Evolutionary conservation across 768 basidiomycete genomes (phyloP), one percentile per base, ranked within the genome.

Genomic region (Cantharellus anzutake): DNA sequence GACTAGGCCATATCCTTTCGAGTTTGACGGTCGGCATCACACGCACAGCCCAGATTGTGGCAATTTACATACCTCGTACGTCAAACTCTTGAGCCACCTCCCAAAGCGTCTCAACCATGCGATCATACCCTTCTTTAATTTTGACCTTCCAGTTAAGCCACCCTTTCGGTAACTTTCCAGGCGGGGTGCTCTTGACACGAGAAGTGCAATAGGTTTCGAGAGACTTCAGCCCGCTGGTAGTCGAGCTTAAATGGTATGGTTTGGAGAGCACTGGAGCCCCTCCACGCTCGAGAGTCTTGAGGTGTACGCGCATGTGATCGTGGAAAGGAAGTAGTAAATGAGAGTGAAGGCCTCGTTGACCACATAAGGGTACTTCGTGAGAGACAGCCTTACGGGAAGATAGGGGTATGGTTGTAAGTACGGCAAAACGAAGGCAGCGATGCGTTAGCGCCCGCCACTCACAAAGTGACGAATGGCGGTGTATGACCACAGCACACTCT

Each of bases 401-500:
- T 29, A 48, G 44, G 29, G 44, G 29, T 7, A 16, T 58, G 16
- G 20, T 5, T 3, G 38, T 57, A 59, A 35, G 11, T 14, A 11
- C 14, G 35, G 53, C 34, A 11, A 56, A 16, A 41, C 16, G 7
- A 52, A 58, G 51, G 40, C 42, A 60, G 35, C 39, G 20, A 29
- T 29, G 20, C 20, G 20, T 29, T 29, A 29, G 20, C 20, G 20
- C 20, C 29, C 55, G 40, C 16, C 34, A 71, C 82, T 66, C 70
- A 84, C 83, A 67, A 86, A 86, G 70, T 86, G 80, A 60, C 84
- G 71, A 38, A 86, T 70, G 40, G 82, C 84, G 2, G 84, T 86
- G 69, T 86, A 86, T 0, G 81, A 82, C 84, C 84, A 86, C 59
- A 86, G 70, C 20, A 85, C 81, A 64, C 81, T 83, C 74, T 84